Conservation (phyloP, 2,329 filamentous ascomycete genomes). For the Periglandula ipomoeae region DNA sequence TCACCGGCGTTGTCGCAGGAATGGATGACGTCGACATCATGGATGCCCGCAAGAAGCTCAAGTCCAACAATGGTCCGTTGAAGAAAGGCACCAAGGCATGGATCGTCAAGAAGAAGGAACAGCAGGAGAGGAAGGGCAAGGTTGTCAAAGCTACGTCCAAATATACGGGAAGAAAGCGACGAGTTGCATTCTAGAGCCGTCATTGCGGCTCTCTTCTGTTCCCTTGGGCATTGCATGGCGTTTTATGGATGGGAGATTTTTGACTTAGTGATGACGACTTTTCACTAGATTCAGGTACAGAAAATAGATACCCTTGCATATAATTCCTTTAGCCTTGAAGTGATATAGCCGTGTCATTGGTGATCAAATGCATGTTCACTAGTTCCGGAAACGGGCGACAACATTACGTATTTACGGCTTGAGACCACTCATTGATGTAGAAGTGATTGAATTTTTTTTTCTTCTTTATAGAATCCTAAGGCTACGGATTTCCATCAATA, state of each 20-base stretch:
- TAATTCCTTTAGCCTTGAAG: background rate
- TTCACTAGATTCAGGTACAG: conserved; percentile 1
- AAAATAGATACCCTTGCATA: conserved; percentile 12
- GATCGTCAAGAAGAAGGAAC: conserved; percentile 81
- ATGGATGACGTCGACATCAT: conserved; percentile 83
- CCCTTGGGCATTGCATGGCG: conserved; percentile 20
- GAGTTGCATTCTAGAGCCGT: conserved; percentile 56
- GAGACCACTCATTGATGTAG: background rate
- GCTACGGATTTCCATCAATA: background rate
- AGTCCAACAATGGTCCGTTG: conserved; percentile 38
- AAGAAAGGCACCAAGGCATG: conserved; percentile 80
- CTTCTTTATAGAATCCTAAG: background rate
- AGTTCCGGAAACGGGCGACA: too few species aligned
- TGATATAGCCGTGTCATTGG: background rate
- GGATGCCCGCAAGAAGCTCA: conserved; percentile 52
- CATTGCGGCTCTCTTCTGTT: conserved; percentile 1
- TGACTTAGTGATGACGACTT: conserved; percentile 3
- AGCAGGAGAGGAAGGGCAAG: conserved; percentile 92
- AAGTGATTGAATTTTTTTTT: background rate
- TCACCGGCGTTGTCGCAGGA: conserved; percentile 79
- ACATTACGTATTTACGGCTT: background rate
- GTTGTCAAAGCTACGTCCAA: conserved; percentile 87
- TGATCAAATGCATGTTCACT: background rate
- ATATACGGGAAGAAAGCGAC: conserved; percentile 85
- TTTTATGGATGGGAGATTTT: conserved; percentile 2